phyloP scores from a whole-genome alignment of 192 early-diverging fungal species.

The Coemansia sp. region DNA sequence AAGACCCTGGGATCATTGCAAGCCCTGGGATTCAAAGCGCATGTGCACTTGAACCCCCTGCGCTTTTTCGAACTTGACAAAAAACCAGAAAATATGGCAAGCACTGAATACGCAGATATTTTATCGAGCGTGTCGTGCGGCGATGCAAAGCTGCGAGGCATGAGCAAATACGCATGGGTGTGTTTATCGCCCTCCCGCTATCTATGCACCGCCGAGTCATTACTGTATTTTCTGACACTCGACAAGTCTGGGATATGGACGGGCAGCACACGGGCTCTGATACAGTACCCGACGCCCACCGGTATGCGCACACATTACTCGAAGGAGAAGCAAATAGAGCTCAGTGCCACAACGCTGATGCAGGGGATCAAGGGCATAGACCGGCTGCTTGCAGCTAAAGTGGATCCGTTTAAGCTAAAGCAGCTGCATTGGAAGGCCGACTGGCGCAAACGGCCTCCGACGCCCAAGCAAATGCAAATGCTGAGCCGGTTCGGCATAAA shows the following conservation, averaged over 20 bases:
- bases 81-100: background rate
- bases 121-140: conserved; percentile 26
- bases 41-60: conserved; percentile 30
- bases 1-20: conserved; percentile 15
- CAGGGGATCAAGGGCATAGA: conserved; percentile 65
- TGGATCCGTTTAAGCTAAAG: background rate
- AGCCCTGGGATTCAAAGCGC: conserved; percentile 22
- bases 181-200: conserved; percentile 23
- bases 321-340: background rate
- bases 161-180: conserved; percentile 34
- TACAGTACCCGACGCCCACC: background rate
- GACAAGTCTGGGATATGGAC: conserved; percentile 1
- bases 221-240: conserved; percentile 13
- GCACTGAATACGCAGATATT: background rate
- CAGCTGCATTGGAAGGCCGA: conserved; percentile 46
- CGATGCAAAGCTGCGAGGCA: conserved; percentile 9
- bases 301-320: conserved; percentile 5
- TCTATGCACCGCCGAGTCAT: background rate
- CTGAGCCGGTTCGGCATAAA: conserved; percentile 50
- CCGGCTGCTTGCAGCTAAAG: conserved; percentile 50
- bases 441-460: conserved; percentile 58
- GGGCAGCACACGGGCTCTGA: conserved; percentile 17
- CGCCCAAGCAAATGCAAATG: conserved; percentile 50
- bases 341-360: conserved; percentile 49
- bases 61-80: conserved; percentile 20